Conservation (phyloP, 2,329 filamentous ascomycete species). For the Colletotrichum paranaense region DNA sequence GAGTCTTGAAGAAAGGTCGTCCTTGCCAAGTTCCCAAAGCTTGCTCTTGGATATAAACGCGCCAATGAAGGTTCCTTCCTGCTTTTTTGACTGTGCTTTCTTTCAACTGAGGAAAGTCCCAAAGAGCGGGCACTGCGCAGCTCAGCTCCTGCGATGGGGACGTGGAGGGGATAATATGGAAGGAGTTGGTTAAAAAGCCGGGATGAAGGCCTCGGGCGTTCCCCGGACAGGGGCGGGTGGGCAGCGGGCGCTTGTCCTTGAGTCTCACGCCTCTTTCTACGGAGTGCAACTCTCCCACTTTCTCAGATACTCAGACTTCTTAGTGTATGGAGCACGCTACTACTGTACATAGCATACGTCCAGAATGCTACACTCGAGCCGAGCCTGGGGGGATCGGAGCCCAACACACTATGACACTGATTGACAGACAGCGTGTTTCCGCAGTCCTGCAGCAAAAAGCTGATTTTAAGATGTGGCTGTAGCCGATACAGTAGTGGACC, state of each 20-base stretch:
- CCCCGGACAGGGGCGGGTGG: slow-evolving; percentile 24
- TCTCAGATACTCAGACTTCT: neutral
- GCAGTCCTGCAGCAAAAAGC: neutral
- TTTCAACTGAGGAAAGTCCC: too few relatives aligned
- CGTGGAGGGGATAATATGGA: neutral
- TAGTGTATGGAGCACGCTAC: too few relatives aligned
- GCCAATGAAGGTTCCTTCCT: neutral
- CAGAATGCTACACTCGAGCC: slow-evolving; percentile 5
- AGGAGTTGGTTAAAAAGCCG: neutral
- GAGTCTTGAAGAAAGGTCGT: neutral
- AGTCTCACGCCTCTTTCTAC: neutral
- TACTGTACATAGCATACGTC: too few relatives aligned
- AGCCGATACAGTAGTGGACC: slow-evolving; percentile 31
- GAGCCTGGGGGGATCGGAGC: neutral
- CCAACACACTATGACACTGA: neutral
- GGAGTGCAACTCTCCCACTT: neutral
- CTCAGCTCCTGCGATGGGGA: neutral
- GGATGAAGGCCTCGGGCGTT: slow-evolving; percentile 30
- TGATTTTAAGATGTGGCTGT: slow-evolving; percentile 28
- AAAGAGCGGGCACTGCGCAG: too few relatives aligned
- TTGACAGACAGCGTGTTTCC: neutral
- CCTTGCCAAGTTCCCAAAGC: neutral
- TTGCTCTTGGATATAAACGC: neutral
- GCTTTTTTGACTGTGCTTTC: too few relatives aligned
- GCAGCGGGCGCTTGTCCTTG: neutral